These are phyloP conservation scores for Tephrocybe sp. DNA, from an alignment of 768 basidiomycete genomes.

Conservation along the genomic window DNA sequence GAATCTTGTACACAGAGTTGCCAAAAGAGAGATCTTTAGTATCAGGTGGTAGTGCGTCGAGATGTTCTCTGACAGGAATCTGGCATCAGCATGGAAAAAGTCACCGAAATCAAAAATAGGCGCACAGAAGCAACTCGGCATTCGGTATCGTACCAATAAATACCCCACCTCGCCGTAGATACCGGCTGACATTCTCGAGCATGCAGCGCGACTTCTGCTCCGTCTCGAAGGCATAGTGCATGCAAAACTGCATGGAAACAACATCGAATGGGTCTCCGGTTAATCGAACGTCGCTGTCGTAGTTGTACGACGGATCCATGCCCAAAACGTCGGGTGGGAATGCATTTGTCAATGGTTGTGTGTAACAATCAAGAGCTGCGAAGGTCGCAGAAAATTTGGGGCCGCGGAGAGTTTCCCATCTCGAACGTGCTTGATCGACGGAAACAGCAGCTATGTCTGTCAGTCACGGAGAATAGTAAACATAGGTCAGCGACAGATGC, in stretches of 20 bases:
- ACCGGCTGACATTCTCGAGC: slow-evolving; percentile 84
- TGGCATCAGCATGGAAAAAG: neutral
- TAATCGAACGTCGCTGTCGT: slow-evolving; percentile 9
- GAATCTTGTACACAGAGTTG: slow-evolving; percentile 86
- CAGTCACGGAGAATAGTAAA: neutral
- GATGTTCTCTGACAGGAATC: slow-evolving; percentile 50
- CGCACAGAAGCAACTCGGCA: slow-evolving; percentile 78
- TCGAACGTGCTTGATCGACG: slow-evolving; percentile 78
- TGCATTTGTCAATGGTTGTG: slow-evolving; percentile 64
- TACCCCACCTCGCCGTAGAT: slow-evolving; percentile 80
- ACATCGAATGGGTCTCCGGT: slow-evolving; percentile 74
- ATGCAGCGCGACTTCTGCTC: slow-evolving; percentile 83
- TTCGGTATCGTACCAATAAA: slow-evolving; percentile 98
- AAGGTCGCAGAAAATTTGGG: slow-evolving; percentile 77
- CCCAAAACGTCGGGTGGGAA: slow-evolving; percentile 60
- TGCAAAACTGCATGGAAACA: slow-evolving; percentile 98
- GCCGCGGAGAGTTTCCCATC: slow-evolving; percentile 53
- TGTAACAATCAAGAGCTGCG: slow-evolving; percentile 86
- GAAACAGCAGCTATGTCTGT: slow-evolving; percentile 89
- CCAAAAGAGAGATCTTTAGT: slow-evolving; percentile 77
- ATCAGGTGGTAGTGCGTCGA: slow-evolving; percentile 68
- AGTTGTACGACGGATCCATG: slow-evolving; percentile 18
- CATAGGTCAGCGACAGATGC: neutral
- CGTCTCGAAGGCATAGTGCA: slow-evolving; percentile 99
- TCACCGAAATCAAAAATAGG: slow-evolving; percentile 18